These are phyloP conservation scores for Phytopythium vexans DNA, from an alignment of 352 stramenopile genomes.

Conservation along the genomic window DNA sequence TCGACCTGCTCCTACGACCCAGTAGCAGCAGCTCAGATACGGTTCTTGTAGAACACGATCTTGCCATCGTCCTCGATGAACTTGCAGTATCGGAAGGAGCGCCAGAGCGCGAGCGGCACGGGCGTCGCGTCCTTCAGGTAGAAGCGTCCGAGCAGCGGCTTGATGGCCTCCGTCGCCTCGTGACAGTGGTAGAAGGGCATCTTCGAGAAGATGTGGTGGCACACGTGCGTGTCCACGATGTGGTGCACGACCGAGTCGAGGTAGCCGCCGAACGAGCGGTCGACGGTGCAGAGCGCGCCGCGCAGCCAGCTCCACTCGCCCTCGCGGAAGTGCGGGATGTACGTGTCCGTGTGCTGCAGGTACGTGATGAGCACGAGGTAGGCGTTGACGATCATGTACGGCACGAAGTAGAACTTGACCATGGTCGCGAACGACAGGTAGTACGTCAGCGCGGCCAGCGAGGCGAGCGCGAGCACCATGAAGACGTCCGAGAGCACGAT, in stretches of 20 bases:
- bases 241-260: conserved; percentile 97
- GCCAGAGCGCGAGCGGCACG: conserved; percentile 90
- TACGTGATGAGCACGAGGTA: conserved; percentile 98
- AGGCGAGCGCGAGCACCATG: conserved; percentile 70
- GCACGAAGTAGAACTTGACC: conserved; percentile 92
- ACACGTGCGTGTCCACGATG: conserved; percentile 98
- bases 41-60: conserved; percentile 90
- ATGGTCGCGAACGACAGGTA: conserved; percentile 83
- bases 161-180: conserved; percentile 93
- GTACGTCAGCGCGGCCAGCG: conserved; percentile 51
- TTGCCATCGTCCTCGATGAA: conserved; percentile 93
- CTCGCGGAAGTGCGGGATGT: conserved; percentile 94
- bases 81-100: conserved; percentile 91
- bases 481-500: conserved; percentile 92
- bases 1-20: too few relatives aligned
- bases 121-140: conserved; percentile 94
- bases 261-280: conserved; percentile 95
- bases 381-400: conserved; percentile 95
- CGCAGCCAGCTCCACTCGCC: conserved; percentile 96
- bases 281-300: conserved; percentile 96
- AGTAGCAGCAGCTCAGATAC: conserved; percentile 14
- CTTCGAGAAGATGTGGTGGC: conserved; percentile 98
- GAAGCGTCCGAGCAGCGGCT: conserved; percentile 92
- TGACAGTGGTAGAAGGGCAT: conserved; percentile 98
- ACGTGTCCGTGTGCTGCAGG: conserved; percentile 98